A percentile compares a stretch with the other conserved stretches of the same genome.
phyloP scores from a whole-genome alignment of 2,329 filamentous ascomycete genomes.

The Fusarium sacchari region DNA sequence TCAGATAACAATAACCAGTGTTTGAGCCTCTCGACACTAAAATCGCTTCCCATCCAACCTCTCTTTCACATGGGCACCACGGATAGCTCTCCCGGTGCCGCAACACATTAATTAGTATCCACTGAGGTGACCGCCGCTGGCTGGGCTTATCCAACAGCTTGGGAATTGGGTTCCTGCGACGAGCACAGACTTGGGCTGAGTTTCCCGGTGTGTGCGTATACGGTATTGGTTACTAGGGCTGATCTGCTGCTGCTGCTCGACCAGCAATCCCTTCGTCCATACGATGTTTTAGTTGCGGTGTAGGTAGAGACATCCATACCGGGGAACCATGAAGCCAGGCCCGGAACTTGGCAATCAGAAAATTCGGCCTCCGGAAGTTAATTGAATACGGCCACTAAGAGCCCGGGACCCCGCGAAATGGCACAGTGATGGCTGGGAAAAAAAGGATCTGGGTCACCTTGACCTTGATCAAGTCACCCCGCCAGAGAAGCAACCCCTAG shows the following conservation, averaged over 20 bases:
- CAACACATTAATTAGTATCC: constrained; percentile 26
- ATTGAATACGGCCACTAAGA: constrained; percentile 30
- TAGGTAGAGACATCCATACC: constrained; percentile 7
- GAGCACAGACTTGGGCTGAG: constrained; percentile 30
- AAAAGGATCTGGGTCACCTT: constrained; percentile 3
- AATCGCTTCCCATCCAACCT: constrained; percentile 33
- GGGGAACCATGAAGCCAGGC: constrained; percentile 14
- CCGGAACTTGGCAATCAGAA: constrained; percentile 27
- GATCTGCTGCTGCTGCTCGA: neutral
- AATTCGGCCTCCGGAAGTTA: constrained; percentile 22
- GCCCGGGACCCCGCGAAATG: constrained; percentile 33
- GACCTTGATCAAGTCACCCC: constrained; percentile 15
- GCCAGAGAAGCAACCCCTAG: constrained; percentile 15
- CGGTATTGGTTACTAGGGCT: constrained; percentile 12
- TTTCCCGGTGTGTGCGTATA: constrained; percentile 4
- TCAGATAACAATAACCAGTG: constrained; percentile 12
- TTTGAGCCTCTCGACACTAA: neutral
- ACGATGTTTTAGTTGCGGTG: constrained; percentile 31
- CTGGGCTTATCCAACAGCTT: constrained; percentile 30
- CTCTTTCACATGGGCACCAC: constrained; percentile 26
- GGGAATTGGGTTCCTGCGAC: constrained; percentile 37
- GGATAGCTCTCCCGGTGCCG: constrained; percentile 10
- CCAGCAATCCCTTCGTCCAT: constrained; percentile 19
- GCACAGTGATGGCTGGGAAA: constrained; percentile 19
- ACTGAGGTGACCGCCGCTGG: constrained; percentile 24